These are phyloP conservation scores for Xylariomycetidae sp. DNA, from an alignment of 2,329 filamentous ascomycete species.

Conservation along the genomic window DNA sequence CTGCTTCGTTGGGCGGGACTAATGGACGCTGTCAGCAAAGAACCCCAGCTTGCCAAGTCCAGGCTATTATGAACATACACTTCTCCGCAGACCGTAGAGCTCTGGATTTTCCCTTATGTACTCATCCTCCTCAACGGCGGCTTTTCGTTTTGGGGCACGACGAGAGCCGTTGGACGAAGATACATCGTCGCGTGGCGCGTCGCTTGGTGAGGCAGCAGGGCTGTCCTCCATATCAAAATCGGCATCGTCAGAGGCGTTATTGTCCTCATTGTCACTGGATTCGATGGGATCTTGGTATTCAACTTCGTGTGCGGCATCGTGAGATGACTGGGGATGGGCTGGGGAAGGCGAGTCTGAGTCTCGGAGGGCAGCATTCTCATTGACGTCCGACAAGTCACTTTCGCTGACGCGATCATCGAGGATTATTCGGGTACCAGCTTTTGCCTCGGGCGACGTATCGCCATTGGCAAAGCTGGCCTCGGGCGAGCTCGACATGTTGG, in stretches of 20 bases:
- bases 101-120: constrained; percentile 90
- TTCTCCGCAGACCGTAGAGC: constrained; percentile 88
- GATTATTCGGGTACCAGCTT: constrained; percentile 34
- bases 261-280: constrained; percentile 42
- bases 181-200: constrained; percentile 45
- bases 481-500: constrained; percentile 59
- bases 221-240: constrained; percentile 74
- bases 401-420: constrained; percentile 52
- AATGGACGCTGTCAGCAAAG: constrained; percentile 27
- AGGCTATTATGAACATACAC: constrained; percentile 59
- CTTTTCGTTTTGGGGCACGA: constrained; percentile 69
- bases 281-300: constrained; percentile 32
- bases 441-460: constrained; percentile 52
- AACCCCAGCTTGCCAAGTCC: constrained; percentile 9
- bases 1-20: constrained; percentile 55
- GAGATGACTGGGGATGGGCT: constrained; percentile 23
- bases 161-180: constrained; percentile 69
- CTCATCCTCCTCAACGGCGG: constrained; percentile 66
- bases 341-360: constrained; percentile 40
- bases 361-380: constrained; percentile 49
- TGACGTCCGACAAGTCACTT: constrained; percentile 71
- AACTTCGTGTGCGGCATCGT: constrained; percentile 31
- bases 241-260: constrained; percentile 59
- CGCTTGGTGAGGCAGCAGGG: constrained; percentile 42
- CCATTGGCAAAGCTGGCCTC: constrained; percentile 63